Percentiles rank a stretch among this genome's conserved stretches.
phyloP scores from a whole-genome alignment of 305 asterid species.

The Rubia tinctorum region DNA sequence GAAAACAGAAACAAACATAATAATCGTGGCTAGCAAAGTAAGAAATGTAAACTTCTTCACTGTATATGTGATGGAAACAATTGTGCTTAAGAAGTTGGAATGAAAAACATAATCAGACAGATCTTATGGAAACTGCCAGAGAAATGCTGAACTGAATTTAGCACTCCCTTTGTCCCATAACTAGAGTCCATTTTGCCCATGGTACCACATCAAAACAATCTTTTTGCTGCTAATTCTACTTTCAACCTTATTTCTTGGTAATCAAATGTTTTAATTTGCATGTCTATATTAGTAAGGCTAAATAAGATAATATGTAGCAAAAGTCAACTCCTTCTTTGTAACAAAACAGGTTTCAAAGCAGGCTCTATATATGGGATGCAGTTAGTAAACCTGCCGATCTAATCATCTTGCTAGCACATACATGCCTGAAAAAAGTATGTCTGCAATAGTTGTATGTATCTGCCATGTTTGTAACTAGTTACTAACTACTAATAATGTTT shows the following conservation, averaged over 20 bases:
- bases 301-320: not conserved
- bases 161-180: slow-evolving; percentile 1
- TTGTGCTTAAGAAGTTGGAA: not conserved
- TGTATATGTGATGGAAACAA: not conserved
- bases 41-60: not conserved
- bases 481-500: no score
- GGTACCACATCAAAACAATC: not conserved
- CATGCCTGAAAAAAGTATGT: not conserved
- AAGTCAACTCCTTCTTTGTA: not conserved
- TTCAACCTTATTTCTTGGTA: not conserved
- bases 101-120: not conserved
- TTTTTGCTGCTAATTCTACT: not conserved
- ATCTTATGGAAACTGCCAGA: not conserved
- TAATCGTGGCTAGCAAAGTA: not conserved
- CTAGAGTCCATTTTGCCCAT: not conserved
- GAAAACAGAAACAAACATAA: not conserved
- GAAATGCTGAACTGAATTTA: not conserved
- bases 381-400: not conserved
- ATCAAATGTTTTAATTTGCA: not conserved
- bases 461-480: not conserved
- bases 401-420: not conserved
- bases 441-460: not conserved
- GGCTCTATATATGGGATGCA: not conserved
- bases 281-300: not conserved
- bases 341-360: not conserved